phyloP scores from a whole-genome alignment of 2,329 filamentous ascomycete species.

The Xylaria multiplex region DNA sequence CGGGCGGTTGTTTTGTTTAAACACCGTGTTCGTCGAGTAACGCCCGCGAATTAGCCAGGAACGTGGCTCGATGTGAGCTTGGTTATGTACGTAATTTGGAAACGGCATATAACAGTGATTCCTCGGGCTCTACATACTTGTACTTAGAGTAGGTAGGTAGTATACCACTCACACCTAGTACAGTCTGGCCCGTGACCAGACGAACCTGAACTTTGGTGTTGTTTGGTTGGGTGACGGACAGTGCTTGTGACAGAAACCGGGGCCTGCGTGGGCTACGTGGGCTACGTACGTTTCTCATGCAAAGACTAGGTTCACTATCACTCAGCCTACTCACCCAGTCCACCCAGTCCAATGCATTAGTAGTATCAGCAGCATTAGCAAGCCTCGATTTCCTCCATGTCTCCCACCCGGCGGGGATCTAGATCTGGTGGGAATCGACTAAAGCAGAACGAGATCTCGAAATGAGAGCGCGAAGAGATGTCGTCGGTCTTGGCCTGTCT shows the following conservation, averaged over 20 bases:
- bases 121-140: constrained; percentile 7
- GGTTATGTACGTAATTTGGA: constrained; percentile 35
- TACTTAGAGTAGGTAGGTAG: too few relatives aligned
- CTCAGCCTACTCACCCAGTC: neutral
- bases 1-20: constrained; percentile 3
- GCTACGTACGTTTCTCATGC: constrained; percentile 17
- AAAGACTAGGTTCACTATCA: constrained; percentile 15
- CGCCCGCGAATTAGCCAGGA: constrained; percentile 20
- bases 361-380: neutral
- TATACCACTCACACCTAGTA: neutral
- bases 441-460: constrained; percentile 26
- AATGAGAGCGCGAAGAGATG: constrained; percentile 11
- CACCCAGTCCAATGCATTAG: constrained; percentile 8
- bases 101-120: constrained; percentile 19
- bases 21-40: constrained; percentile 35
- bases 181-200: constrained; percentile 9
- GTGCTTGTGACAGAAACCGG: constrained; percentile 22
- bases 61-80: constrained; percentile 32
- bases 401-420: constrained; percentile 25
- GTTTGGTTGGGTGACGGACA: constrained; percentile 14
- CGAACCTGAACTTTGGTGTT: constrained; percentile 11
- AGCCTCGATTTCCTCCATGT: constrained; percentile 6
- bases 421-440: constrained; percentile 29
- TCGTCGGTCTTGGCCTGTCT: constrained; percentile 30
- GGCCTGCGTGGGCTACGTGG: neutral